Conservation (phyloP, 2,329 filamentous ascomycete genomes). For the Penicillium sp. region DNA sequence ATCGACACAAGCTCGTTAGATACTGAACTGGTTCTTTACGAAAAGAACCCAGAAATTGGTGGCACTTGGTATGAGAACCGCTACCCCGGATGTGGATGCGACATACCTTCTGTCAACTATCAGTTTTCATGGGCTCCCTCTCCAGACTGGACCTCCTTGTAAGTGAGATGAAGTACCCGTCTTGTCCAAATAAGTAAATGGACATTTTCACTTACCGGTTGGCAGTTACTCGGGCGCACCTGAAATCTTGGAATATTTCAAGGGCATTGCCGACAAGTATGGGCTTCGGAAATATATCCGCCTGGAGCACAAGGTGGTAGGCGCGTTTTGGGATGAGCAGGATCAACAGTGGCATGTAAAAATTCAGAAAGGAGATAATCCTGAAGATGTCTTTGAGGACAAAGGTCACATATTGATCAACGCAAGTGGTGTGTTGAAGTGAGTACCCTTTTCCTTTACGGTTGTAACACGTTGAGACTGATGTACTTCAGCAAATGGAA, state of each 20-base stretch:
- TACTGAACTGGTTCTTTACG: slow-evolving; percentile 28
- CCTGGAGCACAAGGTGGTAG: slow-evolving; percentile 27
- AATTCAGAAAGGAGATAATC: slow-evolving; percentile 16
- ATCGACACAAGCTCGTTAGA: slow-evolving; percentile 15
- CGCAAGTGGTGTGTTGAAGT: slow-evolving; percentile 16
- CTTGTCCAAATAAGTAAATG: slow-evolving; percentile 7
- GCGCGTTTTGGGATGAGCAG: slow-evolving; percentile 32
- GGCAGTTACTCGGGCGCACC: slow-evolving; percentile 25
- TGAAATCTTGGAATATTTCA: slow-evolving; percentile 33
- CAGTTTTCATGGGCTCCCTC: slow-evolving; percentile 35
- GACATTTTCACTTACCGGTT: background rate
- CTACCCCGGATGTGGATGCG: slow-evolving; percentile 37
- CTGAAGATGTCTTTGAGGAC: slow-evolving; percentile 10
- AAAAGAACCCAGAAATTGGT: slow-evolving; percentile 39
- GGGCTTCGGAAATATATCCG: slow-evolving; percentile 30
- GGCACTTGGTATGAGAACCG: slow-evolving; percentile 40
- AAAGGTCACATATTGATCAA: slow-evolving; percentile 14
- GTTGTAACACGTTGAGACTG: background rate
- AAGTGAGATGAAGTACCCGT: background rate
- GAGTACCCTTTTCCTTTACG: background rate
- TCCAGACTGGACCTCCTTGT: slow-evolving; percentile 20
- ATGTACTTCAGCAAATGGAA: slow-evolving; percentile 12
- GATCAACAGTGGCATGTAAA: slow-evolving; percentile 30
- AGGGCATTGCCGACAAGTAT: slow-evolving; percentile 25
- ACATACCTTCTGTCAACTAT: slow-evolving; percentile 34